phyloP scores from a whole-genome alignment of 768 basidiomycete genomes.

The Lactifluus pinguis region DNA sequence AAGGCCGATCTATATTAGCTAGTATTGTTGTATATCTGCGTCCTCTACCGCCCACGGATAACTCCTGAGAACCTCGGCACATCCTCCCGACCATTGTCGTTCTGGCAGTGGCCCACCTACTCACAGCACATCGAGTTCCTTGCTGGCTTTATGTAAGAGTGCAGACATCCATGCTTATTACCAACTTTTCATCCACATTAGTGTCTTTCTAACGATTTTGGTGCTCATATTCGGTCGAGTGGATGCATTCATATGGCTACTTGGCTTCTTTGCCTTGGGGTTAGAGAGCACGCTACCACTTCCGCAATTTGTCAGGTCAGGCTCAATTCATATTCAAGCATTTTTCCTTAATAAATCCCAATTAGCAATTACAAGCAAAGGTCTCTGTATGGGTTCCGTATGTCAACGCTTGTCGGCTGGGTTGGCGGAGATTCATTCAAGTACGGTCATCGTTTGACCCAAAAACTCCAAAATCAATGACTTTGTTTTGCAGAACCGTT shows the following conservation, averaged over 20 bases:
- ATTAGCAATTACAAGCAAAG: conserved; percentile 67
- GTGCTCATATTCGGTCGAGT: conserved; percentile 67
- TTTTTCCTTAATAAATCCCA: background rate
- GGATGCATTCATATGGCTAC: conserved; percentile 45
- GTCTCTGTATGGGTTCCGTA: conserved; percentile 77
- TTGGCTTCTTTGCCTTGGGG: conserved; percentile 74
- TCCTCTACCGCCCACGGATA: conserved; percentile 52
- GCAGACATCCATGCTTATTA: background rate
- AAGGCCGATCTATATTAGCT: conserved; percentile 37
- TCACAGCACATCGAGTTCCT: conserved; percentile 76
- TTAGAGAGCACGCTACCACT: conserved; percentile 82
- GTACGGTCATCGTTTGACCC: conserved; percentile 32
- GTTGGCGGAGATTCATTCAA: conserved; percentile 80
- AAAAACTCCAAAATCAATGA: background rate
- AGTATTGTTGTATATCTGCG: conserved; percentile 73
- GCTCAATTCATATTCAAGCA: conserved; percentile 2
- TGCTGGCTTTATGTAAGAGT: conserved; percentile 60
- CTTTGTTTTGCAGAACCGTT: conserved; percentile 39
- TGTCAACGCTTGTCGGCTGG: conserved; percentile 79
- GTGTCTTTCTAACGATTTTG: conserved; percentile 61
- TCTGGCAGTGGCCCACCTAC: conserved; percentile 83
- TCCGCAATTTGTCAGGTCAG: conserved; percentile 70
- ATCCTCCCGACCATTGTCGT: conserved; percentile 59
- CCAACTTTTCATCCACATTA: conserved; percentile 15
- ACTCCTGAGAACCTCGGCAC: conserved; percentile 50